Evolutionary conservation across 2,329 filamentous ascomycete species (phyloP).

Genomic region (Xylaria multiplex): DNA sequence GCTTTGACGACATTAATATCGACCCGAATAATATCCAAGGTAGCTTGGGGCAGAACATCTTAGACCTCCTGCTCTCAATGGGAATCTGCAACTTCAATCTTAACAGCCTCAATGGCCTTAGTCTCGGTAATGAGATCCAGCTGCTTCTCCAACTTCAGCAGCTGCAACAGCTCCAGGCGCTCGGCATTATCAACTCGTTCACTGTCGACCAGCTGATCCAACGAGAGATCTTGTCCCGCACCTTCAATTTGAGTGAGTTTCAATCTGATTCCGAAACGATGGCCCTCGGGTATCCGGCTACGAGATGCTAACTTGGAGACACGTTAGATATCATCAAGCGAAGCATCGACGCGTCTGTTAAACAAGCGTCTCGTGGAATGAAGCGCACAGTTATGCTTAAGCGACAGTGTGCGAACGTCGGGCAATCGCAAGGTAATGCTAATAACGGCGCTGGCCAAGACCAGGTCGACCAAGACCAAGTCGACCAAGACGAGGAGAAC

Average conservation of each 20-base stretch:
- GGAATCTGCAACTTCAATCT: constrained; percentile 47
- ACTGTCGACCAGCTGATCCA: constrained; percentile 43
- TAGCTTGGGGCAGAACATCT: constrained; percentile 36
- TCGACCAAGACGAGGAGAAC: not conserved
- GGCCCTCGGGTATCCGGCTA: not conserved
- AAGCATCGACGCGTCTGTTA: constrained; percentile 41
- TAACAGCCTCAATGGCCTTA: constrained; percentile 38
- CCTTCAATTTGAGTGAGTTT: constrained; percentile 42
- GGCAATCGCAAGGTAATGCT: constrained; percentile 14
- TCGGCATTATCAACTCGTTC: constrained; percentile 43
- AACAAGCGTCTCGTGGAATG: constrained; percentile 39
- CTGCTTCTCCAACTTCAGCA: constrained; percentile 47
- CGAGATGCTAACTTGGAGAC: constrained; percentile 20
- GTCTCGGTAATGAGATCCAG: constrained; percentile 44
- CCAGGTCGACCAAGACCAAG: constrained; percentile 9
- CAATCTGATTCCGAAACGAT: not conserved
- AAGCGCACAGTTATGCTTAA: constrained; percentile 40
- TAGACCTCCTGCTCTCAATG: constrained; percentile 41
- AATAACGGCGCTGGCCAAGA: constrained; percentile 7
- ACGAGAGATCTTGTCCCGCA: constrained; percentile 42
- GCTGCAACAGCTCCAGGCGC: constrained; percentile 43
- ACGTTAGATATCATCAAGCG: constrained; percentile 43
- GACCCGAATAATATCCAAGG: constrained; percentile 38
- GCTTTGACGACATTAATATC: constrained; percentile 37
- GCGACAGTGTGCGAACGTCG: constrained; percentile 35